phyloP scores from a whole-genome alignment of 768 basidiomycete species.

The Hericium erinaceus region DNA sequence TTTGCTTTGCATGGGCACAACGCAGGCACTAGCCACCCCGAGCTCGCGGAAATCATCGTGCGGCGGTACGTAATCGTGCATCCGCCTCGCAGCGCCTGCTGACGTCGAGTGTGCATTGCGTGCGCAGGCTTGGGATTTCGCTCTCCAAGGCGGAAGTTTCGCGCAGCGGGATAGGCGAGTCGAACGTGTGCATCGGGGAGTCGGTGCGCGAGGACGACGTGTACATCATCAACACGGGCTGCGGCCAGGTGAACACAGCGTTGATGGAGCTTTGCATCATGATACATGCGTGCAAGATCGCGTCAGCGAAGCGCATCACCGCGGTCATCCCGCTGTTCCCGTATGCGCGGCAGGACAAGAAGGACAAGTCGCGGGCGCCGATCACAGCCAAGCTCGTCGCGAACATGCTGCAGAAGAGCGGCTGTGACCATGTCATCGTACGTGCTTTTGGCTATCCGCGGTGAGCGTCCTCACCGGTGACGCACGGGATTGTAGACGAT shows the following conservation, averaged over 20 bases:
- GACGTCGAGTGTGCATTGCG: conserved; percentile 10
- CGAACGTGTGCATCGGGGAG: conserved; percentile 84
- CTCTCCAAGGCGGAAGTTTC: conserved; percentile 84
- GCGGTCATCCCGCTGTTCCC: conserved; percentile 98
- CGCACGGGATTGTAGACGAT: conserved; percentile 56
- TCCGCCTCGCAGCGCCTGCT: conserved; percentile 8
- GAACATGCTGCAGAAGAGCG: conserved; percentile 89
- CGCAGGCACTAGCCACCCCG: conserved; percentile 89
- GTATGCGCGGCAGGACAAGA: conserved; percentile 97
- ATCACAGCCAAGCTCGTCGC: conserved; percentile 98
- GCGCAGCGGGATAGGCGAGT: conserved; percentile 86
- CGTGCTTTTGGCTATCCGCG: conserved; percentile 22
- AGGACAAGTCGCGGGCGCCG: conserved; percentile 96
- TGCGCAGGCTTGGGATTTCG: conserved; percentile 73
- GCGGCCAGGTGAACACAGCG: conserved; percentile 80
- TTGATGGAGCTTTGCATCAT: conserved; percentile 99
- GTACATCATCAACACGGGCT: conserved; percentile 94
- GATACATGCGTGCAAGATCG: conserved; percentile 99
- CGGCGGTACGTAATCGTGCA: conserved; percentile 50
- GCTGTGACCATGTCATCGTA: conserved; percentile 96
- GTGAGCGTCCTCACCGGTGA: not conserved
- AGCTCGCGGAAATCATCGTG: conserved; percentile 89
- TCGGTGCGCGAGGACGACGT: conserved; percentile 98
- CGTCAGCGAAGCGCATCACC: conserved; percentile 95
- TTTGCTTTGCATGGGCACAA: not conserved